Base-by-base conservation (phyloP, 441 rosid species). In the Arabidopsis lyrata region DNA sequence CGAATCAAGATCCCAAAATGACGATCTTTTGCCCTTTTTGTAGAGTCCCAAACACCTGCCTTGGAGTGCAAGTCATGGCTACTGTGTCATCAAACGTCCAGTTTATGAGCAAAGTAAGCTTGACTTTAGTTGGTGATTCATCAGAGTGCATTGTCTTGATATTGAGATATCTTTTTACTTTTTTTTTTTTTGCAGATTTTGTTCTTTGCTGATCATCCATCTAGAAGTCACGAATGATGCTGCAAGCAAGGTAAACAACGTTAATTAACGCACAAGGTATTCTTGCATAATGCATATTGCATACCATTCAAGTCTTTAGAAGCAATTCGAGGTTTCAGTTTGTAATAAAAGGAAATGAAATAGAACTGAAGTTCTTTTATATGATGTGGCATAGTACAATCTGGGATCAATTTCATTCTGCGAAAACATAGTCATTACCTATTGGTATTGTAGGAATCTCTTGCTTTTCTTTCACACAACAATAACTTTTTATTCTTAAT, bases 51-150 rank as follows among this genome's bases (percentile, higher is more conserved):
- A 74, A 72, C 75, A 84, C 82, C 54, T 85, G 88, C 72, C 90
- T 92, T 20, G 99, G 98, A 45, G 97, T 87, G 27, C 90, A 86
- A 80, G 80, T 92, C 76, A 80, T 89, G 86, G 98, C 98, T 71
- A 83, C 97, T 32, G 90, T 92, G 83, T 86, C 90, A 75, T 83
- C 86, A 36, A 95, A 95, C 71, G 79, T 86, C 81, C 85, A 83
- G 54, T 85, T 92, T 62, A 90, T 87, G 49, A 86, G 86, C 81
- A 95, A 95, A 87, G 98, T 90, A 68, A 66, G 77, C 57, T 63
- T 18, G 38, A 18, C 16, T 24, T 56, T 49, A 42, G 48, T 31
- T 18, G 47, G 62, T 38, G 62, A 9, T 20, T 9, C 47, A 60
- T 66, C 29, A 16, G 11, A 45, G 35, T 69, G 35, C 44, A 41